Percentiles rank a stretch among this genome's conserved stretches.
Evolutionary conservation across 1,284 basidiomycete genomes (phyloP).

Genomic region (Leccinum subspadiceum): DNA sequence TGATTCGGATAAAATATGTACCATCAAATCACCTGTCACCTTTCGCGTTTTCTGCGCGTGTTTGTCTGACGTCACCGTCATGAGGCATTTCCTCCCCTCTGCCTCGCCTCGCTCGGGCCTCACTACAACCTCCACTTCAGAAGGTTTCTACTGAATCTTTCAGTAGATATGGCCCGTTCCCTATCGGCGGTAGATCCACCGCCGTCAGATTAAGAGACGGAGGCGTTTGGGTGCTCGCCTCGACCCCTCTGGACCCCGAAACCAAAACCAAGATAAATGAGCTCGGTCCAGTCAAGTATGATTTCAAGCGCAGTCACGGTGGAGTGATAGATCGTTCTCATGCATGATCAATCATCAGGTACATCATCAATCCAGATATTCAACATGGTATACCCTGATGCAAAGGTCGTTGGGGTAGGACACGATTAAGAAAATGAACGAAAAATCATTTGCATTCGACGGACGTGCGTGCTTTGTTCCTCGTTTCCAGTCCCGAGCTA

Average conservation of each 20-base stretch:
- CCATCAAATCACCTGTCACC: background rate
- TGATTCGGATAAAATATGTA: background rate
- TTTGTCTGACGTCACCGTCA: slow-evolving; percentile 24
- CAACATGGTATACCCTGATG: slow-evolving; percentile 56
- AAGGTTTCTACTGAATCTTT: slow-evolving; percentile 7
- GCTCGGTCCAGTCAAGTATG: slow-evolving; percentile 74
- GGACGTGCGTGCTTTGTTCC: slow-evolving; percentile 49
- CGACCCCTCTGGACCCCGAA: slow-evolving; percentile 73
- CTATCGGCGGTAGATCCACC: slow-evolving; percentile 80
- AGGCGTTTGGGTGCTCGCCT: slow-evolving; percentile 84
- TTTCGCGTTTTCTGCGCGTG: slow-evolving; percentile 16
- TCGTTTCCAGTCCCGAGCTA: background rate
- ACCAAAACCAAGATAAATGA: slow-evolving; percentile 72
- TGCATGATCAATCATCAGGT: slow-evolving; percentile 26
- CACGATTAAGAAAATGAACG: slow-evolving; percentile 43
- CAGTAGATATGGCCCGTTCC: slow-evolving; percentile 35
- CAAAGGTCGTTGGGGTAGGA: slow-evolving; percentile 71
- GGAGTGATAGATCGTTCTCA: background rate
- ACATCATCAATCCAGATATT: slow-evolving; percentile 61
- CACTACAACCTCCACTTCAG: slow-evolving; percentile 19
- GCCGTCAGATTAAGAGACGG: slow-evolving; percentile 74
- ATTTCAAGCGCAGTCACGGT: background rate
- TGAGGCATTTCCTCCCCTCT: slow-evolving; percentile 11
- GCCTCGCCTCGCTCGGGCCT: slow-evolving; percentile 13
- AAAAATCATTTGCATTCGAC: slow-evolving; percentile 49